phyloP scores from a whole-genome alignment of 176 grass and related monocot genomes.

The Bothriochloa decipiens region DNA sequence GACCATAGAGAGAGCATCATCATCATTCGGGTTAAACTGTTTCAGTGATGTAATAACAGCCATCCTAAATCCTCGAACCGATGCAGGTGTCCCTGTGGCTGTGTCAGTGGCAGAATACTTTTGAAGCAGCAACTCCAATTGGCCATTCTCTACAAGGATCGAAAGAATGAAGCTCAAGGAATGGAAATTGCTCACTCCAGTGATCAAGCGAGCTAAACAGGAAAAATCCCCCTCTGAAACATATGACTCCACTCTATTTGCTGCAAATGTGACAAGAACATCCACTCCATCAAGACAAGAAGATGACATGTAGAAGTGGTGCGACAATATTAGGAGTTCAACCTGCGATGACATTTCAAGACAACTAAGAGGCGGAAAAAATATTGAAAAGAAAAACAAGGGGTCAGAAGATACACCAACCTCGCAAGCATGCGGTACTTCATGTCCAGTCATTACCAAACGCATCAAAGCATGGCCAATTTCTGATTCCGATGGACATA shows the following conservation, averaged over 20 bases:
- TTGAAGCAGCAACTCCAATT: slow-evolving; percentile 85
- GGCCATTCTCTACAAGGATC: slow-evolving; percentile 91
- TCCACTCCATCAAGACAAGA: slow-evolving; percentile 94
- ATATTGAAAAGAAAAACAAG: neutral
- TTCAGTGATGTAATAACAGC: slow-evolving; percentile 93
- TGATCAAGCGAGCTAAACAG: slow-evolving; percentile 82
- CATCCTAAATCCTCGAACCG: slow-evolving; percentile 87
- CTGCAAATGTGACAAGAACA: slow-evolving; percentile 90
- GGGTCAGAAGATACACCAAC: slow-evolving; percentile 43
- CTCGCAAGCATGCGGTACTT: slow-evolving; percentile 97
- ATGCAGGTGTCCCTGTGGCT: slow-evolving; percentile 72
- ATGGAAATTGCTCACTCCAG: slow-evolving; percentile 97
- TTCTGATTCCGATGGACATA: slow-evolving; percentile 90
- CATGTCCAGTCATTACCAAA: slow-evolving; percentile 97
- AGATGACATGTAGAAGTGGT: slow-evolving; percentile 91
- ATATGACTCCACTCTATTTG: slow-evolving; percentile 96
- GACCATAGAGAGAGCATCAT: slow-evolving; percentile 86
- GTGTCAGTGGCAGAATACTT: slow-evolving; percentile 87
- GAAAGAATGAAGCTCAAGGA: slow-evolving; percentile 96
- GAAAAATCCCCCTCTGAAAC: slow-evolving; percentile 77
- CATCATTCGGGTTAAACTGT: slow-evolving; percentile 73
- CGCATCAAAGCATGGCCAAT: slow-evolving; percentile 97
- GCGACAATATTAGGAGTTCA: slow-evolving; percentile 92
- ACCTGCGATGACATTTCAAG: slow-evolving; percentile 60
- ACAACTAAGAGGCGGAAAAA: slow-evolving; percentile 8